A percentile compares a stretch with the other conserved stretches of the same genome.
These are phyloP conservation scores for Craterostigma plantagineum DNA, from an alignment of 257 asterid genomes.

Conservation along the genomic window DNA sequence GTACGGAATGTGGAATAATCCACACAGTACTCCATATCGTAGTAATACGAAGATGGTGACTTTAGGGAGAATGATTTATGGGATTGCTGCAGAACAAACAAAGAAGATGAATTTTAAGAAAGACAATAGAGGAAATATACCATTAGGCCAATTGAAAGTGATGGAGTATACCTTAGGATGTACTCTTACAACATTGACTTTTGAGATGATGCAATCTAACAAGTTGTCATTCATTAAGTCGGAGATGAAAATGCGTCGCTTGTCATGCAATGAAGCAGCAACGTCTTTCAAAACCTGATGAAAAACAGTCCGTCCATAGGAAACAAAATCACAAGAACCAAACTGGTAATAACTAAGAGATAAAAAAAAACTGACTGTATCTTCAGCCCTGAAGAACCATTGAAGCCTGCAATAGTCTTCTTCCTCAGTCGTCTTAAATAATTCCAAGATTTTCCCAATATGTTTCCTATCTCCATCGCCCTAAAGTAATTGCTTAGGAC, in stretches of 20 bases:
- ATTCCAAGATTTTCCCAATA: slow-evolving; percentile 71
- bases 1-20: slow-evolving; percentile 70
- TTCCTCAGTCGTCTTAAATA: slow-evolving; percentile 53
- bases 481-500: slow-evolving; percentile 69
- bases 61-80: slow-evolving; percentile 14
- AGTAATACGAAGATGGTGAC: slow-evolving; percentile 39
- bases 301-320: slow-evolving; percentile 1
- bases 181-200: slow-evolving; percentile 38
- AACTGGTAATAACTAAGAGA: background rate
- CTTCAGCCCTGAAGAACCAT: slow-evolving; percentile 88
- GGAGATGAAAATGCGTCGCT: slow-evolving; percentile 72
- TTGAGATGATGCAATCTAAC: slow-evolving; percentile 71
- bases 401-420: slow-evolving; percentile 82
- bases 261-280: slow-evolving; percentile 45
- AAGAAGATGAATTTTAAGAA: too few relatives aligned
- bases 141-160: background rate
- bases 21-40: slow-evolving; percentile 76
- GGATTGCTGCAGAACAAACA: background rate
- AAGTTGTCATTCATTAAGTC: slow-evolving; percentile 53
- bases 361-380: slow-evolving; percentile 41
- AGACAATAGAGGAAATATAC: background rate
- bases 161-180: slow-evolving; percentile 33
- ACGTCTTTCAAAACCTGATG: slow-evolving; percentile 55
- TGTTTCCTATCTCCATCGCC: slow-evolving; percentile 66
- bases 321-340: background rate